These are phyloP conservation scores for Mycocentrospora acerina DNA, from an alignment of 2,329 filamentous ascomycete species.

Conservation along the genomic window DNA sequence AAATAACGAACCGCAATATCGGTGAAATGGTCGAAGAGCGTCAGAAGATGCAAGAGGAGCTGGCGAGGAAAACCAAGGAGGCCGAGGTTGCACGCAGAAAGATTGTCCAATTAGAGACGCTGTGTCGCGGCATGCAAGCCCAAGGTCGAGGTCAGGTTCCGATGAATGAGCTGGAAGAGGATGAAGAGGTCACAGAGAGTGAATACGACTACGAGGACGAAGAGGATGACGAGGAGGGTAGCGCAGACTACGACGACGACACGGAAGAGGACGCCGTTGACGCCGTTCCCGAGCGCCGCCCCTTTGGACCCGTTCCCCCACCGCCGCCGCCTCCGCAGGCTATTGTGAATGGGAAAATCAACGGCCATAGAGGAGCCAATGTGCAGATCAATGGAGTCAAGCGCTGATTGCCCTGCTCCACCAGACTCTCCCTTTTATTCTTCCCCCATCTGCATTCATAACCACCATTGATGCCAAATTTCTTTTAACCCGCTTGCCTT, in stretches of 20 bases:
- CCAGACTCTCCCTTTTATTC: conserved; percentile 31
- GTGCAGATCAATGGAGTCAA: conserved; percentile 43
- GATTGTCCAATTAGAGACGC: conserved; percentile 87
- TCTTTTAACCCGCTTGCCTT: conserved; percentile 91
- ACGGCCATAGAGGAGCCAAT: conserved; percentile 42
- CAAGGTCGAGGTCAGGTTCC: conserved; percentile 77
- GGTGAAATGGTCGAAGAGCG: conserved; percentile 96
- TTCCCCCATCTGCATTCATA: conserved; percentile 42
- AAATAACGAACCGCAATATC: conserved; percentile 91
- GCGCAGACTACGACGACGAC: conserved; percentile 57
- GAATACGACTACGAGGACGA: conserved; percentile 46
- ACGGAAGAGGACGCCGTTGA: conserved; percentile 57
- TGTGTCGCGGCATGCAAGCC: conserved; percentile 95
- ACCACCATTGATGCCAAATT: conserved; percentile 81
- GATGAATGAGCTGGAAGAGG: conserved; percentile 54
- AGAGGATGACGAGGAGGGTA: conserved; percentile 43
- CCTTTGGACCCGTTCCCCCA: conserved; percentile 41
- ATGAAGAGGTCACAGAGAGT: conserved; percentile 55
- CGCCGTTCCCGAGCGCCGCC: conserved; percentile 33
- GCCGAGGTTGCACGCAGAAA: conserved; percentile 79
- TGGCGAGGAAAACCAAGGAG: conserved; percentile 72
- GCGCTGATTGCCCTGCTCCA: conserved; percentile 33
- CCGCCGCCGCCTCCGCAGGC: conserved; percentile 39
- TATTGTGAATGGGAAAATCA: conserved; percentile 35
- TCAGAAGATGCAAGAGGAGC: conserved; percentile 70